Evolutionary conservation across 495 filamentous ascomycete genomes (phyloP), one percentile per base, ranked within the genome.

Genomic region (Hypoxylon perforatum): DNA sequence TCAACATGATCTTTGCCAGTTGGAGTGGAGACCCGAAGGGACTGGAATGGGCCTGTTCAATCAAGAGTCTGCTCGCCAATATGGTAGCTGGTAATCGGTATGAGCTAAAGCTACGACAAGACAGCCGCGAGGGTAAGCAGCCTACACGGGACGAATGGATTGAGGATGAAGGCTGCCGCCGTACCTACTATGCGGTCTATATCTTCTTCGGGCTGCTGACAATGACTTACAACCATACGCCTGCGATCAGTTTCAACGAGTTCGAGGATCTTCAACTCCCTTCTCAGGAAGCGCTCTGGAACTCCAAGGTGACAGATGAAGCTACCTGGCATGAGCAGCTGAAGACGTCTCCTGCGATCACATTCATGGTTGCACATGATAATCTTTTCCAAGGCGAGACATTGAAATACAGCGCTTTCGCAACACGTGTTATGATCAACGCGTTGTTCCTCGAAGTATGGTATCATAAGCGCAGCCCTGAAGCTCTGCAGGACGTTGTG

Each of bases 1-100:
- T 99, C 46, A 99, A 99, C 82, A 98, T 97, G 95, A 91, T 96
- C 67, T 98, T 99, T 76, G 95, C 96, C 36, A 97, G 94, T 83
- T 99, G 95, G 95, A 98, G 96, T 74, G 95, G 95, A 63, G 95
- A 98, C 75, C 87, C 95, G 12, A 98, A 98, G 79, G 96, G 96
- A 19, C 84, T 99, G 6, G 95, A 99, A 77, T 99, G 94, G 94
- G 94, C 95, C 19, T 97, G 94, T 75, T 97, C 95, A 1, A 97
- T 98, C 77, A 98, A 97, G 86, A 94, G 92, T 82, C 82, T 98
- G 11, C 87, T 99, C 21, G 92, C 94, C 67, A 97, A 97, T 81
- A 98, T 99, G 94, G 95, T 99, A 59, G 92, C 93, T 55, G 95
- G 95, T 48, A 98, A 98, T 73, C 88, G 92, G 12, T 98, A 98